Conservation (phyloP, 2,329 filamentous ascomycete species). For the Cercospora nicotianae region DNA sequence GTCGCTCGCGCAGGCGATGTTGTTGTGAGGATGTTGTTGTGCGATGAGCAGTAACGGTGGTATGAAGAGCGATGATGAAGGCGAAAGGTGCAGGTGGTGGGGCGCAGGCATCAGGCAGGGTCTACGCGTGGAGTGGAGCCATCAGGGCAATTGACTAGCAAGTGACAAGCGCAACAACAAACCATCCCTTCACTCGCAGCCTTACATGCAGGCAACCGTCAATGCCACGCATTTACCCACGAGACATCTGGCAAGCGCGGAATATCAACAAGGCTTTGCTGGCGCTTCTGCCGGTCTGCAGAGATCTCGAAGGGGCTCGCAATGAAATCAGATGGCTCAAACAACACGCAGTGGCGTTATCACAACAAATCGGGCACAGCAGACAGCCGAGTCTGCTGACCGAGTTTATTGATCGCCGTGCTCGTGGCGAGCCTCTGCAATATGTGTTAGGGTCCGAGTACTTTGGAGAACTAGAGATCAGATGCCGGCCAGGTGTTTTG, state of each 20-base stretch:
- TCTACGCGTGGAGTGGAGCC: neutral
- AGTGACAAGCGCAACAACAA: neutral
- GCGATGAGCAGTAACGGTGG: constrained; percentile 7
- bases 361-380: constrained; percentile 30
- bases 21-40: neutral
- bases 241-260: constrained; percentile 30
- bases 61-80: constrained; percentile 8
- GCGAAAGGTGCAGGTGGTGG: constrained; percentile 7
- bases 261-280: constrained; percentile 50
- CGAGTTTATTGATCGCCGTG: constrained; percentile 41
- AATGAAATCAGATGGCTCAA: constrained; percentile 74
- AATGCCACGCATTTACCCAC: constrained; percentile 38
- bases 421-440: constrained; percentile 75
- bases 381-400: constrained; percentile 30
- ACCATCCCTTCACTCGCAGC: neutral
- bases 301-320: constrained; percentile 61
- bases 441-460: constrained; percentile 87
- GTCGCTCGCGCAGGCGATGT: neutral
- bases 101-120: constrained; percentile 1
- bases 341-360: constrained; percentile 51
- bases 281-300: constrained; percentile 63
- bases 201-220: neutral
- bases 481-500: constrained; percentile 73
- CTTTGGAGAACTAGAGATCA: constrained; percentile 79
- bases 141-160: neutral